Conservation (phyloP, 495 filamentous ascomycete genomes). For the Letharia lupina region DNA sequence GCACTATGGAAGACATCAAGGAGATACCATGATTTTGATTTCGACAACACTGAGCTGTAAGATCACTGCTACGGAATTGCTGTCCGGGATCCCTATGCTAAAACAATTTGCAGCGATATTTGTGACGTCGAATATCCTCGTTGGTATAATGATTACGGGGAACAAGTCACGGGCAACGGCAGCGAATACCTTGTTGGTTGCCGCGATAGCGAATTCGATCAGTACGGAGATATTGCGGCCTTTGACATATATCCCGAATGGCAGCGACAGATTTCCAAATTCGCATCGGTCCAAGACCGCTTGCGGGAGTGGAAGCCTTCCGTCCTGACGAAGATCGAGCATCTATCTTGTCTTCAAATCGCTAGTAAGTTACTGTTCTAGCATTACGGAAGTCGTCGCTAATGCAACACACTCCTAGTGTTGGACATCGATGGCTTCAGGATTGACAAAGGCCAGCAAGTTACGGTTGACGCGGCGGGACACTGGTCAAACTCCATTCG, state of each 20-base stretch:
- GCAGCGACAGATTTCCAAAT: constrained; percentile 33
- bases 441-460: constrained; percentile 41
- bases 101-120: constrained; percentile 13
- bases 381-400: not conserved
- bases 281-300: constrained; percentile 36
- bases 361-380: not conserved
- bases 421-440: constrained; percentile 44
- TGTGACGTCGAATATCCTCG: constrained; percentile 31
- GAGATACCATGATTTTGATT: constrained; percentile 36
- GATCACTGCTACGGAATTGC: not conserved
- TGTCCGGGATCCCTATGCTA: not conserved
- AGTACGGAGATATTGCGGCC: constrained; percentile 38
- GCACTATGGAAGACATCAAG: constrained; percentile 36
- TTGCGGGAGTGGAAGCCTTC: constrained; percentile 35
- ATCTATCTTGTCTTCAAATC: constrained; percentile 35
- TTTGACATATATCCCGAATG: constrained; percentile 37
- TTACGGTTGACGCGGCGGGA: constrained; percentile 40
- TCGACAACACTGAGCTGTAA: constrained; percentile 28
- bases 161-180: constrained; percentile 23
- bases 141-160: constrained; percentile 32
- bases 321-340: constrained; percentile 32
- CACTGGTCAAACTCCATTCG: constrained; percentile 38
- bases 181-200: constrained; percentile 31
- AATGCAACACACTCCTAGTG: constrained; percentile 24
- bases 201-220: constrained; percentile 35